phyloP scores from a whole-genome alignment of 345 rosid species.

The Pistacia atlantica region DNA sequence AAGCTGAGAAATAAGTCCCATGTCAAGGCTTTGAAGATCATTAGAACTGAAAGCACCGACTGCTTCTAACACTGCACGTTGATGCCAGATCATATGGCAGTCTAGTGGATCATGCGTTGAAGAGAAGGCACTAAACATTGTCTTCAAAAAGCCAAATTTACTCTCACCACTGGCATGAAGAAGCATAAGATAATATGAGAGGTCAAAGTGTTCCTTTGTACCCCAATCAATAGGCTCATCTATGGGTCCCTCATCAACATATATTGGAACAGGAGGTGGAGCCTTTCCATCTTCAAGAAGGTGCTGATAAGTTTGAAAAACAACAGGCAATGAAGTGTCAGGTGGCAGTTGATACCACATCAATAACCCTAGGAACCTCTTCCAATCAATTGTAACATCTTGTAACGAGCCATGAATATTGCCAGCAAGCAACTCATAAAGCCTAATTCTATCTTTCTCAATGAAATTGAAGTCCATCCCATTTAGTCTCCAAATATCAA shows the following conservation, averaged over 20 bases:
- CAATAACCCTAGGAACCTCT: conserved; percentile 88
- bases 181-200: conserved; percentile 94
- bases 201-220: conserved; percentile 60
- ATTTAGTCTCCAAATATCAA: conserved; percentile 82
- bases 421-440: conserved; percentile 93
- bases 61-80: conserved; percentile 77
- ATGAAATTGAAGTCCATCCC: conserved; percentile 91
- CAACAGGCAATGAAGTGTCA: conserved; percentile 56
- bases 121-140: conserved; percentile 87
- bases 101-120: conserved; percentile 96
- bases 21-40: conserved; percentile 89
- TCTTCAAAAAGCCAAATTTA: conserved; percentile 59
- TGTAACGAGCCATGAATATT: conserved; percentile 67
- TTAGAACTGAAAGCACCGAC: conserved; percentile 74
- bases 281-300: conserved; percentile 72
- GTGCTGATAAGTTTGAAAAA: conserved; percentile 72
- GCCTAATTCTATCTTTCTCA: conserved; percentile 73
- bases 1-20: conserved; percentile 89
- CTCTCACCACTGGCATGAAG: conserved; percentile 74
- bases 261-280: conserved; percentile 79
- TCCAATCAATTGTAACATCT: conserved; percentile 81
- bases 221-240: conserved; percentile 42
- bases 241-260: conserved; percentile 83
- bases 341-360: conserved; percentile 94
- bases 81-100: conserved; percentile 99